Percentiles rank a stretch among this genome's conserved stretches.
Evolutionary conservation across 78 protist species (phyloP).

Genomic region (Capsaspora owczarzaki): DNA sequence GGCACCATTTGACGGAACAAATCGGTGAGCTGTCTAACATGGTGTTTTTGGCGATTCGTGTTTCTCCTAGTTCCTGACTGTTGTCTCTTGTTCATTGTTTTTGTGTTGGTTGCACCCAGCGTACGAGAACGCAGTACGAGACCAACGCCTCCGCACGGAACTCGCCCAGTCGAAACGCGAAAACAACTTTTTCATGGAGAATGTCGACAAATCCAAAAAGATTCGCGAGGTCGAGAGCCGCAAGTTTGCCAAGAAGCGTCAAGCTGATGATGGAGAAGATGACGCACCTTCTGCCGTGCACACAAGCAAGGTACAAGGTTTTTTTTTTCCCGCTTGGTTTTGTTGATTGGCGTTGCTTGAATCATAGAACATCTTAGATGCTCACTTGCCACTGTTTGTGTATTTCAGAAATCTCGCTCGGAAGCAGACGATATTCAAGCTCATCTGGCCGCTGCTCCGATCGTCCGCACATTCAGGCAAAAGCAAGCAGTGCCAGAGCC

Average conservation of each 20-base stretch:
- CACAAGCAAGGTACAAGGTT: not conserved
- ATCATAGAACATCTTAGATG: no score
- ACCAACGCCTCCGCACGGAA: slow-evolving; percentile 23
- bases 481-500: not conserved
- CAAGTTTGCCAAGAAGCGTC: not conserved
- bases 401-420: no score
- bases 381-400: no score
- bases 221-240: not conserved
- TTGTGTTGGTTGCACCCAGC: not conserved
- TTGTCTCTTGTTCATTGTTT: not conserved
- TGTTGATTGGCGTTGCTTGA: not conserved
- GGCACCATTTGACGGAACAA: slow-evolving; percentile 65
- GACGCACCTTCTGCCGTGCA: not conserved
- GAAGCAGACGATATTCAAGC: no score
- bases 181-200: slow-evolving; percentile 11
- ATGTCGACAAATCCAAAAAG: slow-evolving; percentile 17
- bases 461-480: not conserved
- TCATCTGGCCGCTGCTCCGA: not conserved
- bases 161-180: slow-evolving; percentile 26
- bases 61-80: not conserved
- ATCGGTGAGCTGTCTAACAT: not conserved
- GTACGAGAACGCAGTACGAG: slow-evolving; percentile 10
- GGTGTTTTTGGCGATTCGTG: no score
- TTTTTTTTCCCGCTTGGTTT: not conserved
- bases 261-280: not conserved